These are phyloP conservation scores for Penicillium crystallinum DNA, from an alignment of 495 filamentous ascomycete genomes.

Conservation along the genomic window DNA sequence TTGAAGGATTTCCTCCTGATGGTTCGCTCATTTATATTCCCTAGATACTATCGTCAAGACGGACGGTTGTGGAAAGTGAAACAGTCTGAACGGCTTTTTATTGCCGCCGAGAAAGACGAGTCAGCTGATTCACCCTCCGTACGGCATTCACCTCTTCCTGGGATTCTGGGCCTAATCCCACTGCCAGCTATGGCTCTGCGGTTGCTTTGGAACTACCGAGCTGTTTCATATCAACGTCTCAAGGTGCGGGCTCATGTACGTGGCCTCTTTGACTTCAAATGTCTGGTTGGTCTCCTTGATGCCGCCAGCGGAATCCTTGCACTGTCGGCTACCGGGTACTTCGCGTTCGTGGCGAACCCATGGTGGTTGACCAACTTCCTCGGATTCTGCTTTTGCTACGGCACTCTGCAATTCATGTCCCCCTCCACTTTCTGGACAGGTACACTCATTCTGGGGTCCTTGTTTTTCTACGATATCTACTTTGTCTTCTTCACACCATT, in stretches of 20 bases:
- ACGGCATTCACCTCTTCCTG: conserved; percentile 49
- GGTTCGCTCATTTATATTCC: conserved; percentile 66
- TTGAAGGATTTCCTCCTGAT: conserved; percentile 63
- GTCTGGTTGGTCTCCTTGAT: conserved; percentile 48
- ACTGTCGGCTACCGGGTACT: conserved; percentile 54
- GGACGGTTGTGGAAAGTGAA: conserved; percentile 36
- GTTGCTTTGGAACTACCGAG: conserved; percentile 46
- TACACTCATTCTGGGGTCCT: conserved; percentile 63
- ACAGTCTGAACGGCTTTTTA: conserved; percentile 29
- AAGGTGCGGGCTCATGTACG: conserved; percentile 43
- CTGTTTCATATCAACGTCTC: conserved; percentile 42
- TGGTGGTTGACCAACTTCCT: conserved; percentile 85
- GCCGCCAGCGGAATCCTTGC: conserved; percentile 57
- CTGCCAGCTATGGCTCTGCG: conserved; percentile 29
- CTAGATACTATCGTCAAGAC: conserved; percentile 42
- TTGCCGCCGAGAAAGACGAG: conserved; percentile 3
- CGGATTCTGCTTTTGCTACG: conserved; percentile 81
- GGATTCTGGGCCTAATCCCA: conserved; percentile 38
- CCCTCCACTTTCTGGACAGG: conserved; percentile 87
- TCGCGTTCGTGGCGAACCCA: conserved; percentile 64
- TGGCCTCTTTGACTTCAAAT: conserved; percentile 38
- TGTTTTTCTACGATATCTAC: conserved; percentile 94
- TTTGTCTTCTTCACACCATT: conserved; percentile 97
- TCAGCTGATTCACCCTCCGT: conserved; percentile 10
- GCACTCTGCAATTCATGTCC: conserved; percentile 74